Base-by-base conservation (phyloP, 2,329 filamentous ascomycete genomes). In the Ceratocystis lukuohia region DNA sequence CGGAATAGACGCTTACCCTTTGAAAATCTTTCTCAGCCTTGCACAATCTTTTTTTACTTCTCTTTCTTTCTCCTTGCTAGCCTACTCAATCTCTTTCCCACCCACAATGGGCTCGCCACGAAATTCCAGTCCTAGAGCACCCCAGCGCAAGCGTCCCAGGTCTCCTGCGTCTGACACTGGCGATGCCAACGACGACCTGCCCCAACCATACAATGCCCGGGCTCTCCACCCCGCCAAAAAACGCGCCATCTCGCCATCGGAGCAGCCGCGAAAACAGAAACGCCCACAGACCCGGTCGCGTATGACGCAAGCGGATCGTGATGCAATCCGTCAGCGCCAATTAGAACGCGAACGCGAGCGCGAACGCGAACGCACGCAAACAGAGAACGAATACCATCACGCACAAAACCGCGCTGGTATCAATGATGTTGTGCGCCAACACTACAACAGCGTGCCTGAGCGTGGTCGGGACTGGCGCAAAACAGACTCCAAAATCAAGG, bases 401-500 rank as follows among this genome's bases (percentile, higher is more conserved):
- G 15, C 28, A n/a, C 56, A 59, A n/a, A 30, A 28, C 56, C 56
- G 28, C 56, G 30, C 28, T 12, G 78, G 86, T 62, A 86, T 86
- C 56, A 86, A 92, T 71, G 91, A 97, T 72, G 87, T 96, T 6
- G 94, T 97, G 62, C 85, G 87, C 63, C 87, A 96, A 70, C 93
- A 96, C 76, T 99, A 99, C 81, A 99, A 99, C 76, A 87, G 89
- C 46, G 93, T 97, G 0, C 93, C 93, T 0, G 89, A 99, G 78
- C 85, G 92, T 37, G 94, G 94, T 12, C 85, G 93, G 65, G 91
- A 96, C 72, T 99, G 94, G 93, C 85, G 94, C 62, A 91, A 88
- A 74, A 96, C 91, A 5, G 91, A 96, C 72, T 96, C 89, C 75
- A 88, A 89, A 72, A 99, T 99, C 79, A 96, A 95, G 77, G 94